These are phyloP conservation scores for Silene uniflora DNA, from an alignment of 148 eudicot species.

Conservation along the genomic window DNA sequence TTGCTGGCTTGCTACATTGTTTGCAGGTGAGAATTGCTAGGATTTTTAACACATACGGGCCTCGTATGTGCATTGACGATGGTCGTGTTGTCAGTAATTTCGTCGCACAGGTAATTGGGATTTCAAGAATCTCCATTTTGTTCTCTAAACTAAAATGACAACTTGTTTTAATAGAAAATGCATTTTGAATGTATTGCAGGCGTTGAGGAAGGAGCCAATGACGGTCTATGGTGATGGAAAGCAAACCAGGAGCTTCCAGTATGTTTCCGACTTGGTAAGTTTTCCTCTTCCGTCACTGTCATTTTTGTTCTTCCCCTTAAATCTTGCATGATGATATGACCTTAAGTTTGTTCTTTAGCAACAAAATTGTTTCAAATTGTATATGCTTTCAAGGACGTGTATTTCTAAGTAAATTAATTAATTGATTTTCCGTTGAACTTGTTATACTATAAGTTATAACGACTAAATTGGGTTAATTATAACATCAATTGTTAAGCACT, in stretches of 20 bases:
- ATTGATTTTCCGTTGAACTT: too few relatives aligned
- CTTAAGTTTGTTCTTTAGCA: background rate
- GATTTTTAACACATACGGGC: constrained; percentile 97
- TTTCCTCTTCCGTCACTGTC: background rate
- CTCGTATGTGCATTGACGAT: constrained; percentile 98
- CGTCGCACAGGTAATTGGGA: constrained; percentile 74
- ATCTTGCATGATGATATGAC: background rate
- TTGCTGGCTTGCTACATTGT: background rate
- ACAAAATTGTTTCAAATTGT: too few relatives aligned
- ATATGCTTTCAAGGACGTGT: too few relatives aligned
- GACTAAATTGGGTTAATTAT: too few relatives aligned
- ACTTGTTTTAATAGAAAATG: background rate
- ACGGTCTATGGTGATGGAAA: constrained; percentile 98
- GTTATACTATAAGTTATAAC: too few relatives aligned
- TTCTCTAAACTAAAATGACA: background rate
- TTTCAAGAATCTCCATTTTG: background rate
- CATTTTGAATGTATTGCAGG: constrained; percentile 39
- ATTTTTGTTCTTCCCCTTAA: background rate
- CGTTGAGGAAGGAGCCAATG: constrained; percentile 92
- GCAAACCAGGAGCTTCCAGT: constrained; percentile 98
- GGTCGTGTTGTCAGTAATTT: constrained; percentile 99
- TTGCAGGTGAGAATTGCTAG: constrained; percentile 94
- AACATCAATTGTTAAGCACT: too few relatives aligned
- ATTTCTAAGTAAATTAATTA: too few relatives aligned
- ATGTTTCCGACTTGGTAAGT: constrained; percentile 94